Conservation (phyloP, 2,329 filamentous ascomycete species). For the Penicillium glabrum region DNA sequence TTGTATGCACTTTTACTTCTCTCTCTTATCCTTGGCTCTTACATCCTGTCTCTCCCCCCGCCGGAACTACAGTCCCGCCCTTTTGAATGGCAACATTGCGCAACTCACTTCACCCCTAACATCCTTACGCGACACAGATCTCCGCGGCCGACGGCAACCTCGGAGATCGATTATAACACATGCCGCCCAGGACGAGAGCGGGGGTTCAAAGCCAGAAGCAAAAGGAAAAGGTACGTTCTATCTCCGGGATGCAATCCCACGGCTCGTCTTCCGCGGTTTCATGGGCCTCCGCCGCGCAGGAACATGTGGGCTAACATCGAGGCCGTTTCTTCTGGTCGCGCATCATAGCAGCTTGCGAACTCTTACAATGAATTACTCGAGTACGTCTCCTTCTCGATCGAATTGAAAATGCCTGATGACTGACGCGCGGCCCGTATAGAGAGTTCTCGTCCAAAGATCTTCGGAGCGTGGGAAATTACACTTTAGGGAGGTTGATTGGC, state of each 20-base stretch:
- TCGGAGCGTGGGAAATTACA: constrained; percentile 91
- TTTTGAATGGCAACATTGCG: constrained; percentile 22
- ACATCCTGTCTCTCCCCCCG: neutral
- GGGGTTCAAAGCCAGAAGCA: constrained; percentile 60
- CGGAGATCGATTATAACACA: constrained; percentile 39
- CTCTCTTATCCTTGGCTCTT: neutral
- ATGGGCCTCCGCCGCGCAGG: neutral
- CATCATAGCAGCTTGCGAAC: constrained; percentile 72
- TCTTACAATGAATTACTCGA: constrained; percentile 96
- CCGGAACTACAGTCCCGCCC: neutral
- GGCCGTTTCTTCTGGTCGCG: constrained; percentile 5
- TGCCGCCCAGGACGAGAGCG: constrained; percentile 46
- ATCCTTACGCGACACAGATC: constrained; percentile 20
- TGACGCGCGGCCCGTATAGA: constrained; percentile 50
- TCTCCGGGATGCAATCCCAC: neutral
- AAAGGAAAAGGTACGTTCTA: constrained; percentile 56
- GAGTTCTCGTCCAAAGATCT: constrained; percentile 93
- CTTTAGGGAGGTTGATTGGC: constrained; percentile 84
- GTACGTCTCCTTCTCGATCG: constrained; percentile 53
- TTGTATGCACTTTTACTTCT: neutral
- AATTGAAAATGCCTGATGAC: constrained; percentile 4
- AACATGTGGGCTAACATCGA: constrained; percentile 12
- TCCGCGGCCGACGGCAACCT: constrained; percentile 23
- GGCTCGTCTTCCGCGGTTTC: neutral
- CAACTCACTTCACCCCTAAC: constrained; percentile 11